A percentile compares a stretch with the other conserved stretches of the same genome.
These are phyloP conservation scores for Amphicarpaea edgeworthii DNA, from an alignment of 306 rosid genomes.

Conservation along the genomic window DNA sequence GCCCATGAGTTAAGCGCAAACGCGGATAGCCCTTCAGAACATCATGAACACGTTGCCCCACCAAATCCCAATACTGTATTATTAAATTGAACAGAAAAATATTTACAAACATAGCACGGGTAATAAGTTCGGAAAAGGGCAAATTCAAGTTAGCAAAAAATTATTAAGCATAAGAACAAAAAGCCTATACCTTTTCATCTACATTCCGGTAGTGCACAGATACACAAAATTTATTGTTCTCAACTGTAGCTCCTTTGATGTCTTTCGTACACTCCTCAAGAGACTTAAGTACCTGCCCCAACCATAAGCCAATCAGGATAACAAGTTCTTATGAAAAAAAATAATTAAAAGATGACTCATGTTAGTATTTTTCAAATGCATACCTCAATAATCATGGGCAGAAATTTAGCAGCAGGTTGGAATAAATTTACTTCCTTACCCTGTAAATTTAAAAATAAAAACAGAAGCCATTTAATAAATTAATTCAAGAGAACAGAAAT, in stretches of 20 bases:
- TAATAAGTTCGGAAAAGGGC: not conserved
- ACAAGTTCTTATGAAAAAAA: constrained; percentile 11
- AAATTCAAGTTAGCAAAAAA: constrained; percentile 11
- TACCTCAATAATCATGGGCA: constrained; percentile 84
- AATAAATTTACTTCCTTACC: constrained; percentile 83
- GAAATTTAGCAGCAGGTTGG: constrained; percentile 92
- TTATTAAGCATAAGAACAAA: constrained; percentile 27
- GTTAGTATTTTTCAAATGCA: constrained; percentile 23
- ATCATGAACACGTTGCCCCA: constrained; percentile 71
- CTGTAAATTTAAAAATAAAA: constrained; percentile 52
- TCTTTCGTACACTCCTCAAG: constrained; percentile 73
- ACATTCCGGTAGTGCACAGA: constrained; percentile 98
- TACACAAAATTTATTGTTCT: constrained; percentile 87
- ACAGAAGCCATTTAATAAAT: not conserved
- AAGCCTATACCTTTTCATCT: constrained; percentile 70
- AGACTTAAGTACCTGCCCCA: constrained; percentile 67
- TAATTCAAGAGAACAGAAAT: not conserved
- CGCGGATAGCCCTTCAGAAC: constrained; percentile 73
- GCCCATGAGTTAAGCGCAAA: constrained; percentile 83
- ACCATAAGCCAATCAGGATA: constrained; percentile 40
- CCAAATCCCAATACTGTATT: constrained; percentile 71
- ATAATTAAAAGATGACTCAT: constrained; percentile 22
- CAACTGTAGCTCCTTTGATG: constrained; percentile 80
- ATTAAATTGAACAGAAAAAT: constrained; percentile 29
- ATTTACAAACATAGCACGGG: not conserved